Base-by-base conservation (phyloP, 176 grass and related monocot genomes). In the Bromus sterilis region DNA sequence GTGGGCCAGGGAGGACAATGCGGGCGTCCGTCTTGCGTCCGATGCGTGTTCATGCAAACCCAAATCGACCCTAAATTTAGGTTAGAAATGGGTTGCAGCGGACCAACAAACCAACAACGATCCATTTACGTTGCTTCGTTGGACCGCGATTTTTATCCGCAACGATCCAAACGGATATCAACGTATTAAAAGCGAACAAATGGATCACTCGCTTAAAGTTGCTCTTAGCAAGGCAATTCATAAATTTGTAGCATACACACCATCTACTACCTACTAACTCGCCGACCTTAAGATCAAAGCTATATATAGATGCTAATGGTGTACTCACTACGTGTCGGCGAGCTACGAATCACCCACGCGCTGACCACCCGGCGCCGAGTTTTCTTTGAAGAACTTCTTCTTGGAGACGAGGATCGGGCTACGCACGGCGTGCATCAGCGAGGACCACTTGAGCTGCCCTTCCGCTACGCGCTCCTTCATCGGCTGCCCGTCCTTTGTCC, bases 371-470 rank as follows among this genome's bases (percentile, higher is more conserved):
- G 11, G 64, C 21, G 28, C 56, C 2, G 87, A 28, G 71, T 77
- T 77, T 15, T 70, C 62, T 32, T 9, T 6, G 71, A 89, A 46
- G 64, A 89, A 71, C 56, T 81, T 89, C 34, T 80, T 31, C 1
- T 29, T n/a, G 13, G 80, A 61, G n/a, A 87, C 76, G 16, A 91
- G 28, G 78, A 97, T 92, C 1, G 87, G 85, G 71, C 76, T 94
- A 37, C 83, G 79, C 67, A 97, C 94, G 33, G 89, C 77, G 75
- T 86, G 65, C n/a, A 67, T 46, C 10, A 3, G 9, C 5, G 94
- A 92, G 9, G 89, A 58, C 94, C 94, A 97, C 79, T 48, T 74
- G 77, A 97, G 84, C 9, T 92, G 70, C 56, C 91, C 94, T 65
- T 89, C 91, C 26, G 71, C 76, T 24, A 83, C 75, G 70, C 46